Evolutionary conservation across 169 alveolate species (phyloP).

Genomic region (Babesia ovis): DNA sequence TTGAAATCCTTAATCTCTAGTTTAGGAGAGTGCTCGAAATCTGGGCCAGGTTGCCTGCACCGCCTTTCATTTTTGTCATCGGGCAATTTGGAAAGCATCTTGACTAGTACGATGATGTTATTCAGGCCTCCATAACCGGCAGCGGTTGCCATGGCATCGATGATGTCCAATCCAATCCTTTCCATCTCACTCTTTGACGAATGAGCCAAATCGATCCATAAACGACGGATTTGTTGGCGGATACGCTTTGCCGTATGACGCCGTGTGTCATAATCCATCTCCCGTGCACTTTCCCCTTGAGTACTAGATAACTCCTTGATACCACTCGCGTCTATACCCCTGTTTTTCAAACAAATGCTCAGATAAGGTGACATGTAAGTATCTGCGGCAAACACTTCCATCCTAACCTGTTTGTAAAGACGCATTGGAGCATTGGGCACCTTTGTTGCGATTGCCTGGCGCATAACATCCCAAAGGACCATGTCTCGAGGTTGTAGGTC

Average conservation of each 20-base stretch:
- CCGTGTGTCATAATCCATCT: conserved; percentile 7
- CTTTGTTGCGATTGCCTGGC: conserved; percentile 24
- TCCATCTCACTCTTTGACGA: conserved; percentile 30
- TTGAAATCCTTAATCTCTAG: conserved; percentile 57
- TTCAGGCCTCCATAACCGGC: conserved; percentile 57
- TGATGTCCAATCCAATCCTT: conserved; percentile 25
- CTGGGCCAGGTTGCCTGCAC: conserved; percentile 63
- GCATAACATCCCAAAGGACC: conserved; percentile 57
- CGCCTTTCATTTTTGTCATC: conserved; percentile 19
- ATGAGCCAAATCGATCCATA: conserved; percentile 25
- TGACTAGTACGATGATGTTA: conserved; percentile 38
- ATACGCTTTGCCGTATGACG: conserved; percentile 31
- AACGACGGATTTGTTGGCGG: conserved; percentile 8
- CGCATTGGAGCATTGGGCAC: conserved; percentile 56
- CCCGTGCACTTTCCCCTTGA: background rate
- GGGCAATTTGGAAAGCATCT: conserved; percentile 45
- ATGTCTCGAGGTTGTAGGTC: conserved; percentile 47
- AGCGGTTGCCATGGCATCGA: conserved; percentile 64
- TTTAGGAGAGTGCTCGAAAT: conserved; percentile 41
- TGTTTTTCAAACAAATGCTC: conserved; percentile 8
- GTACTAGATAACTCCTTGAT: background rate
- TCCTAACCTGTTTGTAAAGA: conserved; percentile 55
- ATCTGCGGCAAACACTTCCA: conserved; percentile 35
- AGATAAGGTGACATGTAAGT: conserved; percentile 32
- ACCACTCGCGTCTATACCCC: conserved; percentile 33